Percentiles rank a stretch among this genome's conserved stretches.
These are phyloP conservation scores for Orbilia ellipsospora DNA, from an alignment of 2,329 filamentous ascomycete genomes.

Conservation along the genomic window DNA sequence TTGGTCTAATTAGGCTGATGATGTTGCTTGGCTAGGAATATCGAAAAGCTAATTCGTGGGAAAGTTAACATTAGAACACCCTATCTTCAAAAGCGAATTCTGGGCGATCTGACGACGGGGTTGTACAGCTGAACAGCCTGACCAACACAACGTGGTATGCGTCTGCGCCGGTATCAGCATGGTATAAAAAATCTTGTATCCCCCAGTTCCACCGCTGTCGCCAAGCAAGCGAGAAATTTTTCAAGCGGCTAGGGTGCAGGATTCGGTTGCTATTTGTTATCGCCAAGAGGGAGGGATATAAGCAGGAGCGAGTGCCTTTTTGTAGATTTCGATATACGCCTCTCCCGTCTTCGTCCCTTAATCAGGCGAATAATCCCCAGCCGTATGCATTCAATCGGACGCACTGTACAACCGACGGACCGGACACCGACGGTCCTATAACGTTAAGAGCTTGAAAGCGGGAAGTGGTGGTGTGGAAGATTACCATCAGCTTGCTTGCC, in stretches of 20 bases:
- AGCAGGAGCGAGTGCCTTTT: conserved; percentile 28
- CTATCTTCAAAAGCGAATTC: conserved; percentile 5
- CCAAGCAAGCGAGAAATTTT: conserved; percentile 33
- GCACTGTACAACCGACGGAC: conserved; percentile 54
- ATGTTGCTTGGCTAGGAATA: conserved; percentile 29
- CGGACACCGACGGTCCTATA: conserved; percentile 52
- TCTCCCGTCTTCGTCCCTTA: conserved; percentile 34
- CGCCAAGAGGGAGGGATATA: conserved; percentile 27
- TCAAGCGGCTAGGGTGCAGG: conserved; percentile 20
- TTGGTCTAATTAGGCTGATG: conserved; percentile 55
- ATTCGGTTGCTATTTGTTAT: conserved; percentile 28
- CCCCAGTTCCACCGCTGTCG: conserved; percentile 20
- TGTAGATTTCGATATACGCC: conserved; percentile 22
- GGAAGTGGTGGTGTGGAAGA: conserved; percentile 12
- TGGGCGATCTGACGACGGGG: conserved; percentile 29
- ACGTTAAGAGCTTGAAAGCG: conserved; percentile 33
- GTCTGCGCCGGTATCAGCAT: conserved; percentile 17
- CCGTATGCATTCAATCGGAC: not conserved
- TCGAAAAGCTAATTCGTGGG: conserved; percentile 42
- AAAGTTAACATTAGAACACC: conserved; percentile 5
- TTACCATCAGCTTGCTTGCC: conserved; percentile 20
- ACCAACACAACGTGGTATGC: conserved; percentile 45
- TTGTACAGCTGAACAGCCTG: conserved; percentile 21
- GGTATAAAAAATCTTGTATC: conserved; percentile 24
- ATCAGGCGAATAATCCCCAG: conserved; percentile 46